Conservation (phyloP, 306 rosid genomes). For the Quillaja saponaria region DNA sequence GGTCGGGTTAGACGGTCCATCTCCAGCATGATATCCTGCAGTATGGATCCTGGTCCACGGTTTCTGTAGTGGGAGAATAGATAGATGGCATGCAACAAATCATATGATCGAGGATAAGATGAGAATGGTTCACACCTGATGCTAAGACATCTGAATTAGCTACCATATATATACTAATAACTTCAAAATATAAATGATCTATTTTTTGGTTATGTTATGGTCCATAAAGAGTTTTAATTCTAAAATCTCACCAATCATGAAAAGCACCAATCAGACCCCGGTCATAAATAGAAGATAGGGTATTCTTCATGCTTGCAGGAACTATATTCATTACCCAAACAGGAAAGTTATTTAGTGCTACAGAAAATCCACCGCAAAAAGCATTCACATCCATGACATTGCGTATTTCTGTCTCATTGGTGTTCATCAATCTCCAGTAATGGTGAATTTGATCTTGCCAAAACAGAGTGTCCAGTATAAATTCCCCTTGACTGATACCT, state of each 20-base stretch:
- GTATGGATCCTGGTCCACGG: constrained; percentile 54
- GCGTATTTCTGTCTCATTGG: constrained; percentile 59
- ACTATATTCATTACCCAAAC: constrained; percentile 90
- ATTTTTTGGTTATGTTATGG: too few relatives aligned
- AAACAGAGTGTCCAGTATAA: constrained; percentile 53
- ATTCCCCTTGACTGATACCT: constrained; percentile 69
- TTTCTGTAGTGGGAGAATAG: constrained; percentile 73
- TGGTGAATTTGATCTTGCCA: constrained; percentile 73
- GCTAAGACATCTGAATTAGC: constrained; percentile 32
- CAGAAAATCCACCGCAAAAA: constrained; percentile 77
- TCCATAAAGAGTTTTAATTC: background rate
- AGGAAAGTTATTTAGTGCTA: constrained; percentile 57
- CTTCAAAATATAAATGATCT: too few relatives aligned
- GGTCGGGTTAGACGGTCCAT: constrained; percentile 89
- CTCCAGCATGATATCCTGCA: constrained; percentile 90
- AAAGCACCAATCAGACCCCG: constrained; percentile 78
- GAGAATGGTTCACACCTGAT: constrained; percentile 94
- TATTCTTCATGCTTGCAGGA: constrained; percentile 70
- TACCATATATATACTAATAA: too few relatives aligned
- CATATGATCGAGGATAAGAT: constrained; percentile 87
- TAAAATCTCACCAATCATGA: constrained; percentile 75
- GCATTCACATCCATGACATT: constrained; percentile 97
- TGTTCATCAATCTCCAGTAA: constrained; percentile 77
- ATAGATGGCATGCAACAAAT: constrained; percentile 75
- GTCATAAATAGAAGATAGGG: constrained; percentile 77